Percentiles rank a stretch among this genome's conserved stretches.
phyloP scores from a whole-genome alignment of 257 asterid species.

The Forsythia viridissima region DNA sequence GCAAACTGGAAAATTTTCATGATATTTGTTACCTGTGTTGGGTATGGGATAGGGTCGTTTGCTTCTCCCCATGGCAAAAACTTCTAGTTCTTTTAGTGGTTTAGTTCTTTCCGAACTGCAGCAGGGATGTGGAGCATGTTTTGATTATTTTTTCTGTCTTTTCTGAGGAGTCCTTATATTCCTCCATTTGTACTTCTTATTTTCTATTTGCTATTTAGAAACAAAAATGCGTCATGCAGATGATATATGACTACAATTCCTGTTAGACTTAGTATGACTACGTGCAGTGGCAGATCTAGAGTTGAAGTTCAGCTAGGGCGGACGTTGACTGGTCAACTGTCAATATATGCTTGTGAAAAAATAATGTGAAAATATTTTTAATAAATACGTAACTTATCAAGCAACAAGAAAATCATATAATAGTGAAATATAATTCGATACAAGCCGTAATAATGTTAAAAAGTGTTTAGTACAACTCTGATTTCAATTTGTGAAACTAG shows the following conservation, averaged over 20 bases:
- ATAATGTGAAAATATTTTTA: too few relatives aligned
- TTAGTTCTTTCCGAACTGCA: neutral
- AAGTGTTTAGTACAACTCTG: too few relatives aligned
- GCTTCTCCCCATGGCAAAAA: neutral
- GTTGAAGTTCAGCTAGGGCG: too few relatives aligned
- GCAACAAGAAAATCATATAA: too few relatives aligned
- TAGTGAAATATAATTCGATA: too few relatives aligned
- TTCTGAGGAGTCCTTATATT: neutral
- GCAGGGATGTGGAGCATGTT: neutral
- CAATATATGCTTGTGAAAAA: too few relatives aligned
- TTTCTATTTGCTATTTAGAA: neutral
- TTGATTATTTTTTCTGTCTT: neutral
- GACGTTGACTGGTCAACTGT: too few relatives aligned
- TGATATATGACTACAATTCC: neutral
- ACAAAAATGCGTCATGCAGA: neutral
- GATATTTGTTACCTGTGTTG: too few relatives aligned
- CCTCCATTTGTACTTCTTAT: neutral
- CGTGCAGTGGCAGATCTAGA: too few relatives aligned
- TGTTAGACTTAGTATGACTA: neutral
- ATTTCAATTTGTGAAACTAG: too few relatives aligned
- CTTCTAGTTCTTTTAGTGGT: neutral
- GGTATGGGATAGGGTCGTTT: neutral
- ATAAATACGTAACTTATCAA: too few relatives aligned
- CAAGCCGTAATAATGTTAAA: too few relatives aligned
- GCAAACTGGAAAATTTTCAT: neutral